These are phyloP conservation scores for Pyrus pyrifolia DNA, from an alignment of 306 rosid species.

Conservation along the genomic window DNA sequence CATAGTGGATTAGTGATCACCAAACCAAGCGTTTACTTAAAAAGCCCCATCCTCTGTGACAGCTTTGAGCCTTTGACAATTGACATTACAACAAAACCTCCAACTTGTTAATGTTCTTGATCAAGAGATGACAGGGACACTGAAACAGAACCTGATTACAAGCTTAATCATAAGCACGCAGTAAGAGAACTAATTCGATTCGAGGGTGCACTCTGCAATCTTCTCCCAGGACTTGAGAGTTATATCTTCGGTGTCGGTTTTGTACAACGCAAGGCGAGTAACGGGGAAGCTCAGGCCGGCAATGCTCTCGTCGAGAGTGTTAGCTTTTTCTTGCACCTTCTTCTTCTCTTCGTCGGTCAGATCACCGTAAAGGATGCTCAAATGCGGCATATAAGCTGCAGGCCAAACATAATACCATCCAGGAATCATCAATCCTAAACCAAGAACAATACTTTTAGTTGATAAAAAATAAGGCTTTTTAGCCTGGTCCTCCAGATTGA, in stretches of 20 bases:
- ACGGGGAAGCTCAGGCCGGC: constrained; percentile 49
- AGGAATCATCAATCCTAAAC: neutral
- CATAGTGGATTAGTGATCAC: too few species aligned
- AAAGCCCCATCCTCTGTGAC: too few species aligned
- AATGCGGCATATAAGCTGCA: constrained; percentile 80
- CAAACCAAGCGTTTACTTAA: neutral
- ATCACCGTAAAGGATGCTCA: constrained; percentile 71
- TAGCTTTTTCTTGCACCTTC: constrained; percentile 48
- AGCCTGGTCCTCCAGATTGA: too few species aligned
- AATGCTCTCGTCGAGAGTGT: constrained; percentile 41
- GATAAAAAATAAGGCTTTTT: neutral
- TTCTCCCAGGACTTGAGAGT: constrained; percentile 83
- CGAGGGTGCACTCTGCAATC: constrained; percentile 55
- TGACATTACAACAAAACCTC: too few species aligned
- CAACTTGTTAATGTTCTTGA: neutral
- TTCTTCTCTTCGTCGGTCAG: constrained; percentile 68
- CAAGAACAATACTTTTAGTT: neutral
- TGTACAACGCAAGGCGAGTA: constrained; percentile 66
- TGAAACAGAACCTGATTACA: neutral
- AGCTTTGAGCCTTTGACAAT: too few species aligned
- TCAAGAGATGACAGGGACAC: neutral
- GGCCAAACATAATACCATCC: neutral
- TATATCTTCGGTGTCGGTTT: constrained; percentile 63
- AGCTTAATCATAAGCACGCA: neutral
- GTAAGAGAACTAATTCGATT: constrained; percentile 27